These are phyloP conservation scores for Diaporthe sp. DNA, from an alignment of 2,329 filamentous ascomycete species.

Conservation along the genomic window DNA sequence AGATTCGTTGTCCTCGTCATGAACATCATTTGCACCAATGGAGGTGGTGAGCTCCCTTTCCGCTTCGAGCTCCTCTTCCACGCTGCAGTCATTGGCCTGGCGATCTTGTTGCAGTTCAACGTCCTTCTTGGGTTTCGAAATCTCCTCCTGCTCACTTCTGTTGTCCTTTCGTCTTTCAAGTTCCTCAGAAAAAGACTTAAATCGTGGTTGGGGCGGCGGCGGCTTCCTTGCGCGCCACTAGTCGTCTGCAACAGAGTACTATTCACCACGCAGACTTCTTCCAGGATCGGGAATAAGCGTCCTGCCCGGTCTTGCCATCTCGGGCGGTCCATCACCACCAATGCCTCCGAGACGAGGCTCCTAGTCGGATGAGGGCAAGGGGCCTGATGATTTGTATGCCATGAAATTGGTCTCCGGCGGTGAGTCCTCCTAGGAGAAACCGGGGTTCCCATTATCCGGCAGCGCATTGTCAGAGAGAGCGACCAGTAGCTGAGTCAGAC, in stretches of 20 bases:
- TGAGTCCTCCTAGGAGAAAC: slow-evolving; percentile 40
- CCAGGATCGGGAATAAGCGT: no score
- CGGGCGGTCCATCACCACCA: background rate
- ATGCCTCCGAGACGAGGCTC: background rate
- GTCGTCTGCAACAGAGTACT: background rate
- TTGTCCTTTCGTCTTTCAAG: background rate
- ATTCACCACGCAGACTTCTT: background rate
- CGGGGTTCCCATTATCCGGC: slow-evolving; percentile 48
- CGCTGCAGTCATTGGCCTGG: background rate
- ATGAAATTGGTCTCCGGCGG: slow-evolving; percentile 16
- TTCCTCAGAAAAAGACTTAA: background rate
- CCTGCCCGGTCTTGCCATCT: background rate
- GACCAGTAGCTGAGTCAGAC: slow-evolving; percentile 95
- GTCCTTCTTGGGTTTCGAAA: background rate
- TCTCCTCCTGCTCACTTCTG: background rate
- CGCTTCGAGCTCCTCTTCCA: background rate
- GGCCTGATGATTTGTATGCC: slow-evolving; percentile 19
- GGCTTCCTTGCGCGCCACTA: background rate
- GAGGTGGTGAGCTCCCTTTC: background rate
- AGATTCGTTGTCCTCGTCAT: background rate
- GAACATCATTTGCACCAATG: background rate
- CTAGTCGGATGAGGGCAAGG: slow-evolving; percentile 27
- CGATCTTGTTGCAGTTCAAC: background rate
- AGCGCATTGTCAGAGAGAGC: slow-evolving; percentile 93
- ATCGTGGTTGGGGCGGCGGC: background rate